phyloP scores from a whole-genome alignment of 257 asterid genomes.

The Solanum medicagineum region DNA sequence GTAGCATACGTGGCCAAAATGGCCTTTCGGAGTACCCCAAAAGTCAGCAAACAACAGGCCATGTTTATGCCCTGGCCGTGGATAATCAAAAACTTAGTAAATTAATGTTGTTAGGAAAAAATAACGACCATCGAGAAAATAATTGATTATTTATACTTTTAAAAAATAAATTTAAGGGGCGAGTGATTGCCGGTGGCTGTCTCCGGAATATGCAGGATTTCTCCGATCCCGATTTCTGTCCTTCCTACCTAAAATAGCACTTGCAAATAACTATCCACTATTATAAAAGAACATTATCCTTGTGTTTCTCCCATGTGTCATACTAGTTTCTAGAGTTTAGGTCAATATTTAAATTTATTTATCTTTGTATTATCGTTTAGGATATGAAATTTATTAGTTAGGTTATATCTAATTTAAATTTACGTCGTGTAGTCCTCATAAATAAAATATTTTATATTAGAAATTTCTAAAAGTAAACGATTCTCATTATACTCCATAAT shows the following conservation, averaged over 20 bases:
- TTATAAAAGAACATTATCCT: not conserved
- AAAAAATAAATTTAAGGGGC: constrained; percentile 11
- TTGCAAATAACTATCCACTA: not conserved
- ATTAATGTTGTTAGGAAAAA: not conserved
- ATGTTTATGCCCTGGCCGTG: not conserved
- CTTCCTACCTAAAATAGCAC: not conserved
- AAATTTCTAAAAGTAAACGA: not conserved
- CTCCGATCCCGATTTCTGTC: too few relatives aligned
- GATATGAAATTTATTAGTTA: not conserved
- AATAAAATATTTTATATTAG: not conserved
- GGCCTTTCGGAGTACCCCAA: not conserved
- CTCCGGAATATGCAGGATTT: constrained; percentile 10
- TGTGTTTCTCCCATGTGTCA: not conserved
- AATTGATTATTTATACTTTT: not conserved
- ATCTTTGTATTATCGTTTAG: not conserved
- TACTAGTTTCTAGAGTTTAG: not conserved
- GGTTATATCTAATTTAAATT: not conserved
- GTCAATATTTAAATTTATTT: not conserved
- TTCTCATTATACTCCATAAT: not conserved
- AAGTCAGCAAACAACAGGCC: not conserved
- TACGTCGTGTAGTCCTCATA: fast-evolving
- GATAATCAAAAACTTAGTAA: not conserved
- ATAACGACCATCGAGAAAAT: not conserved
- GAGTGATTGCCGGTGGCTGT: constrained; percentile 4
- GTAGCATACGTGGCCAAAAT: not conserved